phyloP scores from a whole-genome alignment of 768 basidiomycete species.

The Pholiota conissans region DNA sequence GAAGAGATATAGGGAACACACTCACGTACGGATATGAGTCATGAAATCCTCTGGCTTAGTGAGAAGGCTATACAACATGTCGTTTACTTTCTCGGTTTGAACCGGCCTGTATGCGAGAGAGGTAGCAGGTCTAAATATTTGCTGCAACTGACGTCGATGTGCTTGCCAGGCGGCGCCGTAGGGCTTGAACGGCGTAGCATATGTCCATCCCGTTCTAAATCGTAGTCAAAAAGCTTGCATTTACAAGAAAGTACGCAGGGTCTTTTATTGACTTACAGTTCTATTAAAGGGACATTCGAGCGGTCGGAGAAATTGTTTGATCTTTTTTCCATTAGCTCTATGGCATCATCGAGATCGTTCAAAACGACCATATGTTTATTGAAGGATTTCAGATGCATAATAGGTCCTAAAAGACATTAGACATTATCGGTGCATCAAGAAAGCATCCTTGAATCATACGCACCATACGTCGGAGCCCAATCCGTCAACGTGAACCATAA shows the following conservation, averaged over 20 bases:
- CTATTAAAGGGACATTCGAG: neutral
- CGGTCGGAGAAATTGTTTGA: constrained; percentile 11
- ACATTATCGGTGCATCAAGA: neutral
- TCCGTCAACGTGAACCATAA: neutral
- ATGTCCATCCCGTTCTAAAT: constrained; percentile 34
- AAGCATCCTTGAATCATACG: neutral
- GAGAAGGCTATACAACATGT: constrained; percentile 30
- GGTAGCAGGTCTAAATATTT: constrained; percentile 27
- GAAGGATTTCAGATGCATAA: neutral
- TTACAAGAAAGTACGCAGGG: neutral
- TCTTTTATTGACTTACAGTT: neutral
- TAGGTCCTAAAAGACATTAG: neutral
- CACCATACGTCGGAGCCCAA: neutral
- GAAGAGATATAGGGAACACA: neutral
- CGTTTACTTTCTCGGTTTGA: constrained; percentile 28
- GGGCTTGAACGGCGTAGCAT: constrained; percentile 28
- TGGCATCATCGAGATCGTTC: constrained; percentile 9
- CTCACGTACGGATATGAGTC: constrained; percentile 15
- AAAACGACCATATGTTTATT: constrained; percentile 5
- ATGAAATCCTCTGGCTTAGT: constrained; percentile 13
- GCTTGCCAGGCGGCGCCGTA: constrained; percentile 35
- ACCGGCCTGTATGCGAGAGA: constrained; percentile 24
- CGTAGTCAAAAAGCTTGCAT: neutral
- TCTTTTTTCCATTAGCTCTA: constrained; percentile 12
- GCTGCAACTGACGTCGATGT: constrained; percentile 34